A percentile compares a stretch with the other conserved stretches of the same genome.
Conservation (phyloP, 768 basidiomycete genomes). For the Gloeophyllum trabeum region DNA sequence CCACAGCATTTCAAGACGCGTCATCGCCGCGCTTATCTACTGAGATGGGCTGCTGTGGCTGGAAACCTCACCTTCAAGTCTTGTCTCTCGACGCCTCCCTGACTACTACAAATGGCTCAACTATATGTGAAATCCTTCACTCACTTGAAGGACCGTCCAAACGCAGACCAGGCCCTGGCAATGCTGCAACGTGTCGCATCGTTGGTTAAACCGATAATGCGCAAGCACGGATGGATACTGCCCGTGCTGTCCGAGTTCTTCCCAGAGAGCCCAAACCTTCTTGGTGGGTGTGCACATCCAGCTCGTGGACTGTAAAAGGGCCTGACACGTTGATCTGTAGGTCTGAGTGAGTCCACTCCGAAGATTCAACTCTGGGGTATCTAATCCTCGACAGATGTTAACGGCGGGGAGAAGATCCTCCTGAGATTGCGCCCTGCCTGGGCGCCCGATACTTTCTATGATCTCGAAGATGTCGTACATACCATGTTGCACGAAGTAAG, state of each 20-base stretch:
- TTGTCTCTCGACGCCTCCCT: too few species aligned
- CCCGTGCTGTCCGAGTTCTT: constrained; percentile 84
- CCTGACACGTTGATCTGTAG: constrained; percentile 1
- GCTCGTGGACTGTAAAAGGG: too few species aligned
- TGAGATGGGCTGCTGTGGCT: too few species aligned
- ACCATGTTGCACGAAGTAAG: constrained; percentile 88
- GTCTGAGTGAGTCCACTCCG: constrained; percentile 10
- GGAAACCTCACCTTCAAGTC: too few species aligned
- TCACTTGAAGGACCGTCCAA: constrained; percentile 58
- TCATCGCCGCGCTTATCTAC: too few species aligned
- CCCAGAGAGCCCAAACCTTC: constrained; percentile 57
- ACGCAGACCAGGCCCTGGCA: constrained; percentile 54
- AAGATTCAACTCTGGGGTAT: constrained; percentile 27
- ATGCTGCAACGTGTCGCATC: constrained; percentile 63
- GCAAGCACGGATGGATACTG: constrained; percentile 69
- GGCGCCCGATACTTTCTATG: constrained; percentile 58
- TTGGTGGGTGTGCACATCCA: constrained; percentile 39
- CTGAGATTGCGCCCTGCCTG: constrained; percentile 68
- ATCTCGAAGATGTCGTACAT: constrained; percentile 63
- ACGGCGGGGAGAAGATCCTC: constrained; percentile 73
- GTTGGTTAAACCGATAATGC: constrained; percentile 91
- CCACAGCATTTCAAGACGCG: too few species aligned
- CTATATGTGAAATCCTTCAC: constrained; percentile 55
- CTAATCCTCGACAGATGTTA: constrained; percentile 42
- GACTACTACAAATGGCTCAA: constrained; percentile 54